Evolutionary conservation across 1,284 basidiomycete species (phyloP).

Genomic region (Pterula multifida): DNA sequence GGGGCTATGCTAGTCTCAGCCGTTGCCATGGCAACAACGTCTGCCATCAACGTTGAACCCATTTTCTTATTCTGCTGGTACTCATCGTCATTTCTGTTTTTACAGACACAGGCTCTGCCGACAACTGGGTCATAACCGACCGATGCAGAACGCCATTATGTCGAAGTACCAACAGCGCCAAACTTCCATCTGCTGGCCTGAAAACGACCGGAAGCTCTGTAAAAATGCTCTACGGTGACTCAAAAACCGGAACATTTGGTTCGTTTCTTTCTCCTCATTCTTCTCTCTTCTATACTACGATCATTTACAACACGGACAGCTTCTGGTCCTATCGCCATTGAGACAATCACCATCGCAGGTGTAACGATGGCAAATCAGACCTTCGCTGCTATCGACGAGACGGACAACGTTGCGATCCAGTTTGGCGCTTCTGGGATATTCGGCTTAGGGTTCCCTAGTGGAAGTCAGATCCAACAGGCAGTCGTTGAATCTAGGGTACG

Average conservation of each 20-base stretch:
- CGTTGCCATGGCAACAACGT: no score
- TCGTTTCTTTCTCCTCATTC: neutral
- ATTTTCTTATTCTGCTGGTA: neutral
- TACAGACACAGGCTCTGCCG: slow-evolving; percentile 44
- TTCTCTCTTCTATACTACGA: neutral
- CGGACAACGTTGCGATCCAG: slow-evolving; percentile 33
- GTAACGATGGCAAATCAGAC: slow-evolving; percentile 28
- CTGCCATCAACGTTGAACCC: no score
- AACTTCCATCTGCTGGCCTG: slow-evolving; percentile 29
- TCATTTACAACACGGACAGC: slow-evolving; percentile 32
- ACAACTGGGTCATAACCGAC: slow-evolving; percentile 44
- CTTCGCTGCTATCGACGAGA: slow-evolving; percentile 42
- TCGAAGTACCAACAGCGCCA: slow-evolving; percentile 14
- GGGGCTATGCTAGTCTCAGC: no score
- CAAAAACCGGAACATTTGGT: slow-evolving; percentile 36
- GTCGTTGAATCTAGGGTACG: slow-evolving; percentile 10
- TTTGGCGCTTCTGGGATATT: slow-evolving; percentile 37
- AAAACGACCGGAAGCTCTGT: slow-evolving; percentile 25
- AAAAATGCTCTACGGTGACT: slow-evolving; percentile 41
- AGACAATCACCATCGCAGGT: slow-evolving; percentile 31
- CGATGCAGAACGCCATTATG: slow-evolving; percentile 23
- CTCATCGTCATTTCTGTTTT: neutral
- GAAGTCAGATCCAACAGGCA: slow-evolving; percentile 17
- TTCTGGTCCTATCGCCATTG: slow-evolving; percentile 33
- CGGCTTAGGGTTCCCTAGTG: slow-evolving; percentile 47